Evolutionary conservation across 176 grass and related monocot genomes (phyloP).

Genomic region (Zoysia japonica): DNA sequence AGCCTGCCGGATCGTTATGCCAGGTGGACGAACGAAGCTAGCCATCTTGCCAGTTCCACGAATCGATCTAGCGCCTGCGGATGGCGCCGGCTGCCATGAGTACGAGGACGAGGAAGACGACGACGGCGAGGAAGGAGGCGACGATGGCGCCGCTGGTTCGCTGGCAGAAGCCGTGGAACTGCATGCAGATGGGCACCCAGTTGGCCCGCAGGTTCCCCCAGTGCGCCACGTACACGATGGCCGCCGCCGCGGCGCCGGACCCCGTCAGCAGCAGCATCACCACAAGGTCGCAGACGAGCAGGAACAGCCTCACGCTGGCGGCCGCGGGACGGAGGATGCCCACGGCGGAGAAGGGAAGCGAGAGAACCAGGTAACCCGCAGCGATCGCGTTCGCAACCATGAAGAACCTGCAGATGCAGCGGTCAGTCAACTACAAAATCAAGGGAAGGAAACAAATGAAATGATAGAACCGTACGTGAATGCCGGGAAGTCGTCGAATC

Average conservation of each 20-base stretch:
- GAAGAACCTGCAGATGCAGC: constrained; percentile 52
- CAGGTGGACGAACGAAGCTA: too few species aligned
- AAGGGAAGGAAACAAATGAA: not conserved
- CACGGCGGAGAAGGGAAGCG: constrained; percentile 67
- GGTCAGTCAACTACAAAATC: not conserved
- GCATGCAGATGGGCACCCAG: constrained; percentile 87
- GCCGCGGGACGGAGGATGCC: constrained; percentile 47
- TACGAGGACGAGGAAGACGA: constrained; percentile 65
- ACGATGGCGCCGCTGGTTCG: constrained; percentile 86
- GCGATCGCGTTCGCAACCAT: constrained; percentile 60
- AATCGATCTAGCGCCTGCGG: not conserved
- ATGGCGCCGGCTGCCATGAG: constrained; percentile 56
- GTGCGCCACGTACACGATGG: constrained; percentile 84
- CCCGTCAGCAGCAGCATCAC: constrained; percentile 53
- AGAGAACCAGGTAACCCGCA: constrained; percentile 75
- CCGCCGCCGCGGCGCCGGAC: constrained; percentile 49
- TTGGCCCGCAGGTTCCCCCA: constrained; percentile 61
- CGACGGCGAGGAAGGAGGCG: constrained; percentile 72
- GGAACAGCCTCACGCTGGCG: constrained; percentile 53
- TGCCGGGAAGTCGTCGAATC: constrained; percentile 76
- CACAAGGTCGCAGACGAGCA: constrained; percentile 65
- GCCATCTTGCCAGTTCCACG: too few species aligned
- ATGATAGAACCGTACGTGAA: constrained; percentile 27
- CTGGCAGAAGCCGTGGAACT: constrained; percentile 81
- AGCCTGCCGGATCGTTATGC: too few species aligned